Base-by-base conservation (phyloP, 345 rosid genomes). In the Brassica rapa region DNA sequence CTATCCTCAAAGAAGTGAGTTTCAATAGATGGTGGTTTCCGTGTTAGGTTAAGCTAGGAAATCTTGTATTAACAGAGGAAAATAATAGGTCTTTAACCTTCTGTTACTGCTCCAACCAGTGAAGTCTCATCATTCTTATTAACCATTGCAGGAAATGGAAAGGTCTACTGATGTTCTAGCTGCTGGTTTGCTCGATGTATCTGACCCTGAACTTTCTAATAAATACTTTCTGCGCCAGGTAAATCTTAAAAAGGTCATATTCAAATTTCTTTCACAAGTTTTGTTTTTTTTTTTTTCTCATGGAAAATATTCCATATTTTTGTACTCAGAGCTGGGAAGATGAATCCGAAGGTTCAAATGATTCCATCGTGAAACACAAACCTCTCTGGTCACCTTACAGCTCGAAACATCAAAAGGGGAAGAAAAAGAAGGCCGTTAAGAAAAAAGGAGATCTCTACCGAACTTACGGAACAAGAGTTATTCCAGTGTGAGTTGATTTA, bases 151-250 rank as follows among this genome's bases (percentile, higher is more conserved):
- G 98, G 99, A 95, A 80, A 95, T 95, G 99, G 99, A 93, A 75
- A 88, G 92, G 65, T 93, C 99, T 70, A 87, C 96, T 35, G 99
- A 95, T 87, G 92, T 95, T 74, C 92, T 95, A 78, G 99, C 99
- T 82, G 97, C 98, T 65, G 99, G 97, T 82, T 84, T 95, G 76
- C 91, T 95, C 46, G 99, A 95, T 83, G 86, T 95, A 78, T 92
- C 98, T 56, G 96, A 95, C 76, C 99, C 99, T 53, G 86, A 90
- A 74, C 96, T 95, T 82, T 95, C 99, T 60, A 90, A 85, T 83
- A 93, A 91, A 84, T 95, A 83, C 83, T 96, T 81, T 82, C 92
- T 91, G 62, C 96, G 89, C 67, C 99, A 96, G 99, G 99, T 96
- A 69, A 61, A 41, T 63, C 68, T 25, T 32, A 21, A 8, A 49